A percentile compares a stretch with the other conserved stretches of the same genome.
Evolutionary conservation across 2,329 filamentous ascomycete species (phyloP).

Genomic region (Mariannaea sp.): DNA sequence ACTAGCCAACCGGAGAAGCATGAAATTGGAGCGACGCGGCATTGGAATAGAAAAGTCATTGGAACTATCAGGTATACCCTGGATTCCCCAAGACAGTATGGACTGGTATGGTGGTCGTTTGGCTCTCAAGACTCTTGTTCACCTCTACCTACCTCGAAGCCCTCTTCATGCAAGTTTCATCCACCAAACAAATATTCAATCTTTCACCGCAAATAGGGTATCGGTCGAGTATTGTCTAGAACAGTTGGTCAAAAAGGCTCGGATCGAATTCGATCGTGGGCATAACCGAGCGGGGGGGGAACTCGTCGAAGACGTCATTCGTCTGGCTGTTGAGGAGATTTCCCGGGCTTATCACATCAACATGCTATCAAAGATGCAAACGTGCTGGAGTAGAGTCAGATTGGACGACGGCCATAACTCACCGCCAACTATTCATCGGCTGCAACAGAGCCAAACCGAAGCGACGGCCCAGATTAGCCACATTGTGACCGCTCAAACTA

Average conservation of each 20-base stretch:
- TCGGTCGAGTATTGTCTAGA: neutral
- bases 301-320: neutral
- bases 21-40: slow-evolving; percentile 1
- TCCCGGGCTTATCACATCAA: slow-evolving; percentile 7
- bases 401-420: too few relatives aligned
- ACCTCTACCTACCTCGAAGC: slow-evolving; percentile 9
- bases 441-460: neutral
- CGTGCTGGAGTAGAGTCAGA: neutral
- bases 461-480: neutral
- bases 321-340: neutral
- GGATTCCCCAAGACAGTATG: neutral
- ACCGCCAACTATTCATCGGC: too few relatives aligned
- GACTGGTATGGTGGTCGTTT: neutral
- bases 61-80: slow-evolving; percentile 3
- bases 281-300: neutral
- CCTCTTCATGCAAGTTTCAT: neutral
- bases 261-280: neutral
- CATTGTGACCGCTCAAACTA: slow-evolving; percentile 6
- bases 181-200: neutral
- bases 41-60: neutral
- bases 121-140: slow-evolving; percentile 1
- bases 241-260: neutral
- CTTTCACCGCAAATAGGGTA: neutral
- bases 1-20: too few relatives aligned
- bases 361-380: slow-evolving; percentile 5